Conservation (phyloP, 495 filamentous ascomycete genomes). For the Xylaria scruposa region DNA sequence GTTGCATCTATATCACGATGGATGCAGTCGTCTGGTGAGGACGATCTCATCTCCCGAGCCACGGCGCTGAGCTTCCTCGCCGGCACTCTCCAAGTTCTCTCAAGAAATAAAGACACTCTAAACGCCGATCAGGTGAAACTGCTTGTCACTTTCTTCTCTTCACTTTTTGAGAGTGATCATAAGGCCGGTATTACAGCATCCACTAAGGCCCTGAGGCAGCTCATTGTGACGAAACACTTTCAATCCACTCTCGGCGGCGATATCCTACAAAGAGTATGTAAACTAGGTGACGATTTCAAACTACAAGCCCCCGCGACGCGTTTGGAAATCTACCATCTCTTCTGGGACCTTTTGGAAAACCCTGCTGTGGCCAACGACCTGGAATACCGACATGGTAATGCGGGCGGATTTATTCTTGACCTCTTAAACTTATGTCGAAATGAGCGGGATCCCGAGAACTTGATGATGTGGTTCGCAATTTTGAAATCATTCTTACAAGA, state of each 20-base stretch:
- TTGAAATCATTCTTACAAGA: conserved; percentile 46
- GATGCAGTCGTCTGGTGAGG: conserved; percentile 49
- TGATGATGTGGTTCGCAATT: conserved; percentile 56
- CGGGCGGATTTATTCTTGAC: conserved; percentile 47
- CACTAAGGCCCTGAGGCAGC: conserved; percentile 51
- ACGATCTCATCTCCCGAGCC: conserved; percentile 51
- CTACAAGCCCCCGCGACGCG: conserved; percentile 52
- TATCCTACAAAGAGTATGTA: conserved; percentile 51
- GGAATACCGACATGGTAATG: conserved; percentile 46
- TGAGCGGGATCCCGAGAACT: conserved; percentile 57
- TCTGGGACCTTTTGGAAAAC: conserved; percentile 47
- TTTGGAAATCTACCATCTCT: conserved; percentile 55
- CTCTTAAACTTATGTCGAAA: conserved; percentile 51
- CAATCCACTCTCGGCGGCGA: conserved; percentile 48
- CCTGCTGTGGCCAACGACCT: conserved; percentile 47
- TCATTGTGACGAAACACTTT: conserved; percentile 54
- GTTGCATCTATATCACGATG: conserved; percentile 56
- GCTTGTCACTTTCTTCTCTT: conserved; percentile 55
- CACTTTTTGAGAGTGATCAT: conserved; percentile 58
- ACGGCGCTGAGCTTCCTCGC: conserved; percentile 56
- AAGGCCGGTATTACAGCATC: conserved; percentile 57
- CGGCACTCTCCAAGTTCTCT: conserved; percentile 50
- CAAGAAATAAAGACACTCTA: conserved; percentile 37
- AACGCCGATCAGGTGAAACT: conserved; percentile 52
- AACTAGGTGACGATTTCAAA: conserved; percentile 56